Conservation (phyloP, 1,139 yeast species). For the Suhomyces bolitotheri region DNA sequence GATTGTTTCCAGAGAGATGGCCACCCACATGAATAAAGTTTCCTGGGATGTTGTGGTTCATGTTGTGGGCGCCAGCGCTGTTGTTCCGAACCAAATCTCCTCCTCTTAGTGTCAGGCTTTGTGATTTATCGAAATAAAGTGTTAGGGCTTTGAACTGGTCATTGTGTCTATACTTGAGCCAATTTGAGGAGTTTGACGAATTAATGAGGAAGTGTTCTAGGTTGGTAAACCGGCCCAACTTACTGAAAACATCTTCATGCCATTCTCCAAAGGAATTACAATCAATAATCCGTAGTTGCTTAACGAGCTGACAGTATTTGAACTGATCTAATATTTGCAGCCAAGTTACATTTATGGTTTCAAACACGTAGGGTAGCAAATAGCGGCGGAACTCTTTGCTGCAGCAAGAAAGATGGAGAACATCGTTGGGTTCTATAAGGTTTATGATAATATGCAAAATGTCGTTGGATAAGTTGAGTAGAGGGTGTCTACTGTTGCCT, state of each 20-base stretch:
- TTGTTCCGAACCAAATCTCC: constrained; percentile 6
- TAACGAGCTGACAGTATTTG: constrained; percentile 15
- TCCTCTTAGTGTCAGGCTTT: constrained; percentile 7
- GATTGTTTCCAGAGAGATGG: constrained; percentile 10
- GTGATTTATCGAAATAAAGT: constrained; percentile 21
- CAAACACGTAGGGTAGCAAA: constrained; percentile 25
- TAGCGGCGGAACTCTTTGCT: constrained; percentile 22
- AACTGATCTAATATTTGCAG: constrained; percentile 11
- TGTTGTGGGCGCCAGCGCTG: background rate
- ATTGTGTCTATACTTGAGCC: constrained; percentile 41
- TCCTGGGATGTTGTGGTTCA: constrained; percentile 7
- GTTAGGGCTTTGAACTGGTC: constrained; percentile 22
- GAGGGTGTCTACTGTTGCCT: constrained; percentile 4
- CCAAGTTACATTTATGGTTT: constrained; percentile 35
- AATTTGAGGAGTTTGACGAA: constrained; percentile 40
- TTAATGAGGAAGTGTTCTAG: constrained; percentile 29
- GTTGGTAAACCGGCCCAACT: constrained; percentile 23
- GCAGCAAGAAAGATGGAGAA: constrained; percentile 26
- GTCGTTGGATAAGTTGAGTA: constrained; percentile 18
- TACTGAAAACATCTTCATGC: constrained; percentile 34
- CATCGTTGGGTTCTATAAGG: constrained; percentile 17
- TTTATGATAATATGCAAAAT: constrained; percentile 25
- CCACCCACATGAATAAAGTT: constrained; percentile 9
- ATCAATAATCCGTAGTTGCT: constrained; percentile 32
- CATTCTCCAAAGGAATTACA: constrained; percentile 45